Percentiles rank a stretch among this genome's conserved stretches.
These are phyloP conservation scores for Leucogyrophana mollusca DNA, from an alignment of 768 basidiomycete genomes.

Conservation along the genomic window DNA sequence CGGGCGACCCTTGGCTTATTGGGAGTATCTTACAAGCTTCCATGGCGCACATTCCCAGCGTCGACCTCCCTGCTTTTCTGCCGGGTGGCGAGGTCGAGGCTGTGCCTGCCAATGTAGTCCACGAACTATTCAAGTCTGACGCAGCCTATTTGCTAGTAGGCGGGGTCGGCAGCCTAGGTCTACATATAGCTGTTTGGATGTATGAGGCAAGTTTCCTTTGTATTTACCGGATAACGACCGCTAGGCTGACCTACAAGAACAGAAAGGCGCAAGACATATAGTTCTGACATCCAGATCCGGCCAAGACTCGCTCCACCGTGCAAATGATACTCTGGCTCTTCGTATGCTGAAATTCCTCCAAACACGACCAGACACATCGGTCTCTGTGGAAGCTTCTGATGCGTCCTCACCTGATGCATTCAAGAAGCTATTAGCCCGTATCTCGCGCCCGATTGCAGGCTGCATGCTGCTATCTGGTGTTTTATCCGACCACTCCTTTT, in stretches of 20 bases:
- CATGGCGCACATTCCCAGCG: too few species aligned
- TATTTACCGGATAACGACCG: not conserved
- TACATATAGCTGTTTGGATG: constrained; percentile 41
- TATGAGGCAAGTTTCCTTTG: constrained; percentile 34
- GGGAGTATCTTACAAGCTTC: not conserved
- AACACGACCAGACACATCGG: constrained; percentile 22
- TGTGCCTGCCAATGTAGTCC: not conserved
- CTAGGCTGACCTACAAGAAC: not conserved
- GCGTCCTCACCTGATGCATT: constrained; percentile 22
- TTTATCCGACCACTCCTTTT: constrained; percentile 31
- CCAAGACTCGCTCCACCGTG: constrained; percentile 15
- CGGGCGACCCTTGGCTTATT: constrained; percentile 1
- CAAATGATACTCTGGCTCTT: constrained; percentile 19
- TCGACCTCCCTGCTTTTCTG: too few species aligned
- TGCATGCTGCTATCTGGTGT: constrained; percentile 32
- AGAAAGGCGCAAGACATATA: constrained; percentile 37
- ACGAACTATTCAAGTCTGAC: constrained; percentile 20
- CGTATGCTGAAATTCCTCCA: constrained; percentile 29
- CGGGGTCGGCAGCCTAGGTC: constrained; percentile 37
- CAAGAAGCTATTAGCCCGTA: constrained; percentile 13
- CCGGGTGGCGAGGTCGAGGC: too few species aligned
- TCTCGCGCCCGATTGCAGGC: constrained; percentile 29
- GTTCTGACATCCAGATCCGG: constrained; percentile 38
- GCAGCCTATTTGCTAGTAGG: constrained; percentile 38
- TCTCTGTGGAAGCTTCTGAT: constrained; percentile 31